Conservation (phyloP, 2,329 filamentous ascomycete genomes). For the Scedosporium aurantiacum region DNA sequence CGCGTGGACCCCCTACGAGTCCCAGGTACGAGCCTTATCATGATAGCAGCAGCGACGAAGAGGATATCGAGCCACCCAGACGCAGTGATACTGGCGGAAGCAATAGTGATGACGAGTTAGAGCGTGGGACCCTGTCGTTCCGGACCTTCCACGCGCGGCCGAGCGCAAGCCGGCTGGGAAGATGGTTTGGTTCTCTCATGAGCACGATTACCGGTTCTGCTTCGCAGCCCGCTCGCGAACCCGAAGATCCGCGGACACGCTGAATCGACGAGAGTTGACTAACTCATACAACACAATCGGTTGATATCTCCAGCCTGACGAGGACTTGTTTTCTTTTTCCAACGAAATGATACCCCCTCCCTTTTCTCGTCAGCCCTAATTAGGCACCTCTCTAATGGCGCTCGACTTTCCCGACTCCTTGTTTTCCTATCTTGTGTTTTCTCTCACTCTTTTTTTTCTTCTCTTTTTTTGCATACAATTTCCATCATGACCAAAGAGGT, state of each 20-base stretch:
- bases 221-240: not conserved
- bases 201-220: not conserved
- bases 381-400: not conserved
- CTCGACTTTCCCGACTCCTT: not conserved
- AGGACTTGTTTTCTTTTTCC: not conserved
- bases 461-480: not conserved
- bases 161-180: not conserved
- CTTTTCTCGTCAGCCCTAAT: not conserved
- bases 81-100: constrained; percentile 1
- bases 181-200: constrained; percentile 1
- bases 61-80: not conserved
- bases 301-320: not conserved
- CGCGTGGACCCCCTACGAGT: constrained; percentile 38
- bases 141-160: not conserved
- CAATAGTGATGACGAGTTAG: not conserved
- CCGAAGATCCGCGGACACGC: not conserved
- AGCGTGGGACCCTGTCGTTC: not conserved
- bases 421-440: not conserved
- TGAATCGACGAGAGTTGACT: not conserved
- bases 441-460: not conserved
- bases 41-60: constrained; percentile 40
- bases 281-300: no score
- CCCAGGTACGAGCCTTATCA: constrained; percentile 44
- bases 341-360: constrained; percentile 3
- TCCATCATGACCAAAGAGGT: constrained; percentile 1